Percentiles rank a stretch among this genome's conserved stretches.
Evolutionary conservation across 805 yeast species (phyloP).

Genomic region (Kregervanrija fluxuum): DNA sequence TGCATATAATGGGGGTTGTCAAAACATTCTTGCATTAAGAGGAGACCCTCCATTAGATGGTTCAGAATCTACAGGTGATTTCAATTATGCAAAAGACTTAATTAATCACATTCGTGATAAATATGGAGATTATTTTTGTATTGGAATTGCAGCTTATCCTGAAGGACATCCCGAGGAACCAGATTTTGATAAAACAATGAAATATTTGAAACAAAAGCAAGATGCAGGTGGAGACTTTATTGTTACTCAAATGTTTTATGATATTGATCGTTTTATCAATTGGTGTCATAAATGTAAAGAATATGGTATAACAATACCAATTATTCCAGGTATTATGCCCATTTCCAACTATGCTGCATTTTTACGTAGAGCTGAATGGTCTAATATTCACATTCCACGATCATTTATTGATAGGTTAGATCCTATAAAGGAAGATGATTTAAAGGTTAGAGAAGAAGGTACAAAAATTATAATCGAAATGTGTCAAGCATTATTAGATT

Average conservation of each 20-base stretch:
- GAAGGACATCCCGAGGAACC: constrained; percentile 94
- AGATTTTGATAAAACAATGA: constrained; percentile 43
- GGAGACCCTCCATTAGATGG: constrained; percentile 91
- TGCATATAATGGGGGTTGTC: constrained; percentile 90
- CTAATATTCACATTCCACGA: constrained; percentile 73
- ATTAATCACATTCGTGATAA: constrained; percentile 64
- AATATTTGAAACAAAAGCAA: constrained; percentile 74
- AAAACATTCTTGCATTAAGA: constrained; percentile 86
- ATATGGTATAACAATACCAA: constrained; percentile 73
- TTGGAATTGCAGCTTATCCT: constrained; percentile 96
- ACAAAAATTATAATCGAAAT: constrained; percentile 73
- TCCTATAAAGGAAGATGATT: constrained; percentile 86
- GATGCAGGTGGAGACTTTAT: constrained; percentile 94
- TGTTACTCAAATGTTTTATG: constrained; percentile 96
- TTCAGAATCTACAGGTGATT: constrained; percentile 72
- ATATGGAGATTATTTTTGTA: constrained; percentile 85
- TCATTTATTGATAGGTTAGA: constrained; percentile 63
- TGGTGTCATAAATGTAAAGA: constrained; percentile 75
- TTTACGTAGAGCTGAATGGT: constrained; percentile 92
- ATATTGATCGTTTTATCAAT: constrained; percentile 70
- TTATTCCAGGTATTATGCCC: constrained; percentile 98
- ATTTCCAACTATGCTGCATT: constrained; percentile 92
- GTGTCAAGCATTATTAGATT: constrained; percentile 66
- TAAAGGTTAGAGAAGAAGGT: constrained; percentile 78
- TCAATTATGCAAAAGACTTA: constrained; percentile 82